Conservation (phyloP, 352 stramenopile genomes). For the Globisporangium mamillatum region DNA sequence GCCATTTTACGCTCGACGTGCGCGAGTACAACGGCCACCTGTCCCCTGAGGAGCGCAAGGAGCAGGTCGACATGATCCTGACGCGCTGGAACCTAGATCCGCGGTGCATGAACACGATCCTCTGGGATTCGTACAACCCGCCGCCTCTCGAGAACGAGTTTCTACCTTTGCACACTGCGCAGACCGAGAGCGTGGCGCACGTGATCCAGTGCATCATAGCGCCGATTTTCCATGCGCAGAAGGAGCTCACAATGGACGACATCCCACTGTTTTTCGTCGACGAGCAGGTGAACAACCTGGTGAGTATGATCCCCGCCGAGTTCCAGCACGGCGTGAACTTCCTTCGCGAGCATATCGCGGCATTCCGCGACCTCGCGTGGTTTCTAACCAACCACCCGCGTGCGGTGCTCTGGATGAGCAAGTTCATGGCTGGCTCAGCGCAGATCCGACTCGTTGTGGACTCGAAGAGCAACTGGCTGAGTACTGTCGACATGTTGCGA, state of each 20-base stretch:
- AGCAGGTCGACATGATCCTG: slow-evolving; percentile 40
- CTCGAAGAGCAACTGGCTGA: slow-evolving; percentile 41
- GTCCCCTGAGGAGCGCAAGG: slow-evolving; percentile 37
- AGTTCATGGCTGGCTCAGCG: slow-evolving; percentile 33
- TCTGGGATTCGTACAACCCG: slow-evolving; percentile 42
- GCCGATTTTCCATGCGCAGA: slow-evolving; percentile 33
- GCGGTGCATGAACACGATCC: slow-evolving; percentile 41
- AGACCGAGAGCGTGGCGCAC: slow-evolving; percentile 40
- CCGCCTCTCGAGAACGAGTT: slow-evolving; percentile 19
- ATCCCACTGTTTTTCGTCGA: slow-evolving; percentile 44
- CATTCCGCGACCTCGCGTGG: slow-evolving; percentile 42
- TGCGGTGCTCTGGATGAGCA: slow-evolving; percentile 35
- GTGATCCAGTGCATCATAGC: slow-evolving; percentile 45
- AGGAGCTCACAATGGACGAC: slow-evolving; percentile 31
- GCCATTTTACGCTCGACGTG: slow-evolving; percentile 48
- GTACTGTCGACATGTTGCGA: slow-evolving; percentile 49
- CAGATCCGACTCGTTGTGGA: slow-evolving; percentile 40
- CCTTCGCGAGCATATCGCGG: slow-evolving; percentile 29
- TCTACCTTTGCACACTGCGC: slow-evolving; percentile 29
- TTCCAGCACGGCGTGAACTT: slow-evolving; percentile 36
- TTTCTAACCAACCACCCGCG: slow-evolving; percentile 48
- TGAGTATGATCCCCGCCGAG: slow-evolving; percentile 30
- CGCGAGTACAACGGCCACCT: slow-evolving; percentile 39
- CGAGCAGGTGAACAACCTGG: slow-evolving; percentile 40
- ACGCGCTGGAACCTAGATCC: slow-evolving; percentile 45